Conservation (phyloP, 2,329 filamentous ascomycete species). For the Epichloe gansuensis region DNA sequence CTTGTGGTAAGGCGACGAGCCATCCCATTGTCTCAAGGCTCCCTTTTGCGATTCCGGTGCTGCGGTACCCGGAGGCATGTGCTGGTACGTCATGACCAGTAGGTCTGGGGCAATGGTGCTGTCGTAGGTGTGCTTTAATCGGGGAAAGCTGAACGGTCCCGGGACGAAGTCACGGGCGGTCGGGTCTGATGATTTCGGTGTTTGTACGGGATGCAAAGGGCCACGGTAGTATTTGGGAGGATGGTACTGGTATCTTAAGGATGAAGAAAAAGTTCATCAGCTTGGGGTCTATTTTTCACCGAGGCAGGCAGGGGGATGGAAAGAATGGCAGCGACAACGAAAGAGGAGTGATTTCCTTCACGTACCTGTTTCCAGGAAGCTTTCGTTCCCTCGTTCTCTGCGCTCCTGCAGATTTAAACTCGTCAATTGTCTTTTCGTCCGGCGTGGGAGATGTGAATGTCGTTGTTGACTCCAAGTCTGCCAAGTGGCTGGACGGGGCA, state of each 20-base stretch:
- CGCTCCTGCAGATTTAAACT: conserved; percentile 28
- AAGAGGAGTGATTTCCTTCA: neutral
- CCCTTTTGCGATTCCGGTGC: conserved; percentile 36
- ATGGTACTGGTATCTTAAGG: conserved; percentile 79
- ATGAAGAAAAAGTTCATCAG: neutral
- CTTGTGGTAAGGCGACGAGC: conserved; percentile 85
- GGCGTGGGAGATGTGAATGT: conserved; percentile 32
- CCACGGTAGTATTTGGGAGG: conserved; percentile 91
- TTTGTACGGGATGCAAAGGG: conserved; percentile 83
- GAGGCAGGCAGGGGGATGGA: neutral
- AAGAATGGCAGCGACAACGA: conserved; percentile 23
- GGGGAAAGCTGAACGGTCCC: conserved; percentile 78
- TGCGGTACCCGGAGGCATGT: conserved; percentile 65
- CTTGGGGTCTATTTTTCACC: neutral
- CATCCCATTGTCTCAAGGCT: conserved; percentile 74
- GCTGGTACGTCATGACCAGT: conserved; percentile 77
- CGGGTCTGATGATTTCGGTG: conserved; percentile 74
- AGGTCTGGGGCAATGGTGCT: conserved; percentile 77
- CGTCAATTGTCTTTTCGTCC: conserved; percentile 23
- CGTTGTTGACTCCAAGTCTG: conserved; percentile 39
- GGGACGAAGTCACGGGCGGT: conserved; percentile 78
- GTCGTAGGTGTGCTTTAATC: conserved; percentile 81
- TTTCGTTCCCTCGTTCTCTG: conserved; percentile 21
- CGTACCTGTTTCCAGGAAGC: conserved; percentile 36
- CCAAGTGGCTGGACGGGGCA: conserved; percentile 18